Base-by-base conservation (phyloP, 768 basidiomycete genomes). In the Filobasidium floriforme region DNA sequence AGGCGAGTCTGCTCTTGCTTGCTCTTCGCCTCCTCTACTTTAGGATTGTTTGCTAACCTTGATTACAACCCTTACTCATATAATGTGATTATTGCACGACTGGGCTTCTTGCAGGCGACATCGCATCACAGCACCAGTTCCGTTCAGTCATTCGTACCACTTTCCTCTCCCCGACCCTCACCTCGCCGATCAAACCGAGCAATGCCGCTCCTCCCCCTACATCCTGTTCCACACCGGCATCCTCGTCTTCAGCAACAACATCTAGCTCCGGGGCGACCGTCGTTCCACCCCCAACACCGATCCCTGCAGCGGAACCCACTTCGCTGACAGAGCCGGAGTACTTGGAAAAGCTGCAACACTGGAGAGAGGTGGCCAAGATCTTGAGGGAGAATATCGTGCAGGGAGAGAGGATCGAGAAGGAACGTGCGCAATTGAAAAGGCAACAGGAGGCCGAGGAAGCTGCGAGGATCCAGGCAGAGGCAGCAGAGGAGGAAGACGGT, bases 381-480 rank as follows among this genome's bases (percentile, higher is more conserved):
- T 75, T 97, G 66, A 82, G 88, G 68, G 85, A 81, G 76, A 97
- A 98, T 76, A 82, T 98, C 52, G 92, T 91, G 0, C 93, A 97
- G 77, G 93, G 86, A 1, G 77, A 80, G 52, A 84, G 80, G 72
- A 81, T 85, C 11, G 73, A 77, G 64, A 78, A 66, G 32, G 78
- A 79, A 15, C 74, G 80, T 40, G 85, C 84, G 32, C 32, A 37
- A 9, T 37, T 37, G 32, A 37, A 32, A 80, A 83, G 37, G 32
- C 3, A 37, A 37, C 32, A 44, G 10, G 52, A 57, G 49, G 54
- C 24, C 29, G 57, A n/a, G 26, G 28, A 41, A 43, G 26, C 22
- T 44, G 40, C 22, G 43, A 51, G 22, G 29, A 19, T 37, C 9
- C 32, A 55, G 29, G 60, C 61, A 57, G 65, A 60, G 15, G 43